phyloP scores from a whole-genome alignment of 495 filamentous ascomycete genomes.

The Hypoxylon cercidicola region DNA sequence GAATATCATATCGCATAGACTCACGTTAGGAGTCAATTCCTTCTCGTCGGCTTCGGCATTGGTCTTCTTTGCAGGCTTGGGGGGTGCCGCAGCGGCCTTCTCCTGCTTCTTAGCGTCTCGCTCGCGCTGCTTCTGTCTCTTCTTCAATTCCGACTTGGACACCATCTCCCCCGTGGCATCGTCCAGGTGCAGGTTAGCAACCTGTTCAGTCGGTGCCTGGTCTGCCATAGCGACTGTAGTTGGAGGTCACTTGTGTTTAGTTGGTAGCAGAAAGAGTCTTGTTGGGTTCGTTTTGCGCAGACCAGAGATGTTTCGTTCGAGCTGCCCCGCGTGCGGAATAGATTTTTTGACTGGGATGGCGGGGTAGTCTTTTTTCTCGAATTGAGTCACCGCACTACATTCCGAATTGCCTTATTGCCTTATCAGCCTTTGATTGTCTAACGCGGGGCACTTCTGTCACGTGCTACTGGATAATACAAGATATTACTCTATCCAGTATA shows the following conservation, averaged over 20 bases:
- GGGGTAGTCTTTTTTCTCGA: slow-evolving; percentile 37
- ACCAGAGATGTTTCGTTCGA: slow-evolving; percentile 9
- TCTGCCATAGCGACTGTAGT: slow-evolving; percentile 26
- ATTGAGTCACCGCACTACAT: slow-evolving; percentile 31
- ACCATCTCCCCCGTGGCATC: slow-evolving; percentile 85
- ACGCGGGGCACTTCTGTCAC: slow-evolving; percentile 15
- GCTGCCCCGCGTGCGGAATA: not conserved
- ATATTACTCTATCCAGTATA: no score
- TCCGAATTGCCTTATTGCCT: slow-evolving; percentile 21
- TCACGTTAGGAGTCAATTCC: slow-evolving; percentile 85
- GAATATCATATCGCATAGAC: slow-evolving; percentile 1
- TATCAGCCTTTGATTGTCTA: slow-evolving; percentile 3
- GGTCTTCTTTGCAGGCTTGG: slow-evolving; percentile 75
- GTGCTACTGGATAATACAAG: not conserved
- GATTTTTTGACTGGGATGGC: slow-evolving; percentile 27
- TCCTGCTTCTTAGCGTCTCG: slow-evolving; percentile 87
- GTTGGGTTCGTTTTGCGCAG: slow-evolving; percentile 4
- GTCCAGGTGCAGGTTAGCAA: slow-evolving; percentile 81
- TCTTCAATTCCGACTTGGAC: slow-evolving; percentile 94
- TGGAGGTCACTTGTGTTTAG: not conserved
- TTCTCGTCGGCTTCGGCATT: slow-evolving; percentile 75
- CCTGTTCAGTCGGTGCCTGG: slow-evolving; percentile 55
- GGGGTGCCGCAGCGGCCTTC: slow-evolving; percentile 79
- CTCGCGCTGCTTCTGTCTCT: slow-evolving; percentile 90
- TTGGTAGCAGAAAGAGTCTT: not conserved